These are phyloP conservation scores for Warburgia ugandensis DNA, from an alignment of 164 flowering plant genomes.

Conservation along the genomic window DNA sequence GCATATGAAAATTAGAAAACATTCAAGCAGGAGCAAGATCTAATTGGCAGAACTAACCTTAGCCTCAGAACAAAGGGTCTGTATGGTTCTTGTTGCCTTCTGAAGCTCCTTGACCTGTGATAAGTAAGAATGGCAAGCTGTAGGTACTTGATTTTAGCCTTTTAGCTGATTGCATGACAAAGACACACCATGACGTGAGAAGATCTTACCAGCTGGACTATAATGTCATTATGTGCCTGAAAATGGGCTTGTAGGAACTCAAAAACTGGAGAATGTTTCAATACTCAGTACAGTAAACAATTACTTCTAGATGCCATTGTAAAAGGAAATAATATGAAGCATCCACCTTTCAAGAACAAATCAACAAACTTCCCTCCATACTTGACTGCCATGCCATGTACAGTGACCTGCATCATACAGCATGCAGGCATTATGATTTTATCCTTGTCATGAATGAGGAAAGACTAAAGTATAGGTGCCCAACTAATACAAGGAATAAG, in stretches of 20 bases:
- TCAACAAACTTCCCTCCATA: slow-evolving; percentile 84
- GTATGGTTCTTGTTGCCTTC: slow-evolving; percentile 83
- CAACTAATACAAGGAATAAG: too few species aligned
- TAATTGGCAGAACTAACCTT: slow-evolving; percentile 39
- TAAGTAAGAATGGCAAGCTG: too few species aligned
- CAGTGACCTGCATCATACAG: slow-evolving; percentile 14
- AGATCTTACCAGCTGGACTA: slow-evolving; percentile 68
- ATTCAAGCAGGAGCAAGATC: not conserved
- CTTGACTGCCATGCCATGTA: slow-evolving; percentile 75
- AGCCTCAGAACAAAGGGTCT: slow-evolving; percentile 84
- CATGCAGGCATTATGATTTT: not conserved
- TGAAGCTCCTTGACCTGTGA: slow-evolving; percentile 77
- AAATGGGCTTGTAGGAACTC: slow-evolving; percentile 59
- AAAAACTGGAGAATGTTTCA: slow-evolving; percentile 46
- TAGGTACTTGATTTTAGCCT: too few species aligned
- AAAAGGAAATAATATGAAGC: not conserved
- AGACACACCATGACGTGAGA: slow-evolving; percentile 16
- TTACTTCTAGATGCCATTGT: not conserved
- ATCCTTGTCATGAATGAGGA: not conserved
- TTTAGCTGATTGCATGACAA: too few species aligned
- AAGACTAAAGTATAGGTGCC: too few species aligned
- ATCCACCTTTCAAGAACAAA: slow-evolving; percentile 68
- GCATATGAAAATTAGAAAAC: not conserved
- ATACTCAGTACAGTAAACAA: slow-evolving; percentile 15
- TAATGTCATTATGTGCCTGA: slow-evolving; percentile 36